Evolutionary conservation across 2,329 filamentous ascomycete species (phyloP).

Genomic region (Trichoderma hamatum): DNA sequence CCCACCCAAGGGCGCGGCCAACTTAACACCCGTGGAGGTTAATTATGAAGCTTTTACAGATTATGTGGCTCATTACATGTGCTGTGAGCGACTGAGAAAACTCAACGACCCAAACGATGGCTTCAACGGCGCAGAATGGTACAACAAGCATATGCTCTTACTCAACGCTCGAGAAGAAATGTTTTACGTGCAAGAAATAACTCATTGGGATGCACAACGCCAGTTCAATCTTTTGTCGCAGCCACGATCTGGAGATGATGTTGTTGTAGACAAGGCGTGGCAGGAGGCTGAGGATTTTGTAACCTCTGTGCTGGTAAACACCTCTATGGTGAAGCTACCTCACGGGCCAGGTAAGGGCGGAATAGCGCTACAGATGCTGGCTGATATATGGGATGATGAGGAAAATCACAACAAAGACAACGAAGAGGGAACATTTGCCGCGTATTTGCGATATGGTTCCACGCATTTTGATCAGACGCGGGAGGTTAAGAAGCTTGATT

Average conservation of each 20-base stretch:
- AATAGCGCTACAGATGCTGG: conserved; percentile 32
- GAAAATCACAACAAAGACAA: conserved; percentile 40
- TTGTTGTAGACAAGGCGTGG: conserved; percentile 27
- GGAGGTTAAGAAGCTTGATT: conserved; percentile 5
- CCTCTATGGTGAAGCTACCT: conserved; percentile 42
- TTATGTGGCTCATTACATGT: conserved; percentile 39
- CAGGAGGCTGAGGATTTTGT: conserved; percentile 34
- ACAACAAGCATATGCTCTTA: conserved; percentile 38
- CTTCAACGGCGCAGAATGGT: conserved; percentile 42
- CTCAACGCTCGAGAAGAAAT: conserved; percentile 31
- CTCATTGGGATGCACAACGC: conserved; percentile 24
- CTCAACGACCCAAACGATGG: conserved; percentile 41
- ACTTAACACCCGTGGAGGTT: conserved; percentile 20
- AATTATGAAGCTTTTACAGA: conserved; percentile 32
- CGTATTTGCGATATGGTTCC: conserved; percentile 28
- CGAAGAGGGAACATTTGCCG: conserved; percentile 41
- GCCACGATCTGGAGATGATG: conserved; percentile 32
- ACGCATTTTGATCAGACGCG: not conserved
- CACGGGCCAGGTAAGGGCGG: conserved; percentile 35
- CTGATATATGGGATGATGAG: conserved; percentile 37
- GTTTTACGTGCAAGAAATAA: conserved; percentile 17
- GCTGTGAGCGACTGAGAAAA: conserved; percentile 38
- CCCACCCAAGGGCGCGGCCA: not conserved
- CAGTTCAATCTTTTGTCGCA: conserved; percentile 32
- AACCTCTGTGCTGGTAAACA: conserved; percentile 39